Base-by-base conservation (phyloP, 2,329 filamentous ascomycete species). In the Penicillium corylophilum region DNA sequence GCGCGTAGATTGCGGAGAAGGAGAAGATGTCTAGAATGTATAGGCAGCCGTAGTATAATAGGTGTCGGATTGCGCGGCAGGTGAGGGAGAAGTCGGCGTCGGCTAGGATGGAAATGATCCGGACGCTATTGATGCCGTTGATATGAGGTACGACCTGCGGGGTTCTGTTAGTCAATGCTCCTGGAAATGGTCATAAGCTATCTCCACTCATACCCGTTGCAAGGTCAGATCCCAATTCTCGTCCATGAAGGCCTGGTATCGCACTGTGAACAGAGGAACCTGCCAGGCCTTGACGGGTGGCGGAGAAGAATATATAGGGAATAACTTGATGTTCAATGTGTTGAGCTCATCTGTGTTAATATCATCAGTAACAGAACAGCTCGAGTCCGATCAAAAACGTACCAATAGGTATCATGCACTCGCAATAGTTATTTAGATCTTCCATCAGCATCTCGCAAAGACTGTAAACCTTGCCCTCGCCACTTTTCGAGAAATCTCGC, bases 391-490 rank as follows among this genome's bases (percentile, higher is more conserved):
- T 20, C 8, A 50, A 49, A 24, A 42, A 77, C 82, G 57, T 75
- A 92, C 89, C 89, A 57, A 96, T 93, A 0, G 92, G 92, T 65
- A 96, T 96, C 92, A 96, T 96, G 79, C 92, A 96, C 76, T 99
- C 94, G 67, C 90, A 92, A 67, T 96, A 99, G 64, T 95, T 95
- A 68, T 97, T 96, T 61, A 99, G 69, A 69, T 99, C 92, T 73
- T 96, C 91, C 61, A 97, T 80, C 60, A 99, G 74, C 60, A 88
- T 90, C 76, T 93, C 89, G 65, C 96, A 95, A 3, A 87, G 82
- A 77, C 71, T 89, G 75, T 76, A 87, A 45, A 80, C 80, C 68
- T 79, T 74, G 50, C 80, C 67, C 61, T 78, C 74, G 13, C 74
- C 71, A 12, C 76, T 72, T 31, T 73, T 72, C 29, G 75, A 72